phyloP scores from a whole-genome alignment of 2,329 filamentous ascomycete species.

The Neofusicoccum kwambonambiense region DNA sequence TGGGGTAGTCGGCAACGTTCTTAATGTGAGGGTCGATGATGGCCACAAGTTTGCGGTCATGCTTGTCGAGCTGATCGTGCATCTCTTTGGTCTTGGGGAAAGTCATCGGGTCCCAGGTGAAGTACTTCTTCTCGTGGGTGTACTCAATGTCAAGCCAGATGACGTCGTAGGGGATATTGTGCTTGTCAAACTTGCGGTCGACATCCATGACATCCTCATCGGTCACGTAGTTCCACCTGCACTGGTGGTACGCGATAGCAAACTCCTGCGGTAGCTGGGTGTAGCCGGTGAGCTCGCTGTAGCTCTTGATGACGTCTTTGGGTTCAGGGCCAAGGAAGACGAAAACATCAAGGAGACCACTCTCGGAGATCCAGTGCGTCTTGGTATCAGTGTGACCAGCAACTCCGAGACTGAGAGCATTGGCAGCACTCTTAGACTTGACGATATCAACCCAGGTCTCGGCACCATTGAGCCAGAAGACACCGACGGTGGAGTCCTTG shows the following conservation, averaged over 20 bases:
- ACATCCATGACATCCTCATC: conserved; percentile 97
- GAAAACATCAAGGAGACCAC: conserved; percentile 86
- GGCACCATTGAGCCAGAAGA: conserved; percentile 96
- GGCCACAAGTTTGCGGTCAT: conserved; percentile 84
- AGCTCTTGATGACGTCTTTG: conserved; percentile 75
- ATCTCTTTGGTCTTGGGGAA: conserved; percentile 85
- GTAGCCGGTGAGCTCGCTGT: conserved; percentile 86
- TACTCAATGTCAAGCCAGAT: conserved; percentile 99
- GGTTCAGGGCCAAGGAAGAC: conserved; percentile 90
- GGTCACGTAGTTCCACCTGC: conserved; percentile 97
- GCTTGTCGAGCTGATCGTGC: conserved; percentile 80
- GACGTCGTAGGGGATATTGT: conserved; percentile 93
- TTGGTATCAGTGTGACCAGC: conserved; percentile 71
- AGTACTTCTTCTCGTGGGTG: conserved; percentile 95
- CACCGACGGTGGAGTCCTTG: conserved; percentile 87
- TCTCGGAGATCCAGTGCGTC: conserved; percentile 96
- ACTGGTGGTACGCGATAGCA: conserved; percentile 91
- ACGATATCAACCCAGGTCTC: conserved; percentile 97
- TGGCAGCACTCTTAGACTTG: conserved; percentile 71
- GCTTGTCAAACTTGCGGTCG: conserved; percentile 92
- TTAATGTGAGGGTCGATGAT: conserved; percentile 99
- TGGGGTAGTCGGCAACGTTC: conserved; percentile 73
- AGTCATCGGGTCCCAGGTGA: conserved; percentile 89
- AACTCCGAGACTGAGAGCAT: conserved; percentile 73
- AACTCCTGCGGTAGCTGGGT: conserved; percentile 91